Conservation (phyloP, 1,284 basidiomycete genomes). For the Trichosporon ovoides region DNA sequence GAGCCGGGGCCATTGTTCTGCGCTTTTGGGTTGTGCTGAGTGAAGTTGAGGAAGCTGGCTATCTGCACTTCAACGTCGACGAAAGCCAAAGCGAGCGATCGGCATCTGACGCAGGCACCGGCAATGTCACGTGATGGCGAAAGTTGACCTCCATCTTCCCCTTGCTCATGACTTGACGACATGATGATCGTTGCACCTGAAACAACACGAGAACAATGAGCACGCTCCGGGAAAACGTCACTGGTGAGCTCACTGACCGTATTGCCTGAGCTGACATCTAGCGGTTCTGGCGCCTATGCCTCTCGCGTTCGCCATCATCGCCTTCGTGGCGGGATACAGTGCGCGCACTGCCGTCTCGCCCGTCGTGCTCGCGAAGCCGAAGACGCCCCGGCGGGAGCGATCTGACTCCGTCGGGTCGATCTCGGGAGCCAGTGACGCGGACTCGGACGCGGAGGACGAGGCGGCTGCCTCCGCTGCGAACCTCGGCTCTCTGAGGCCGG, state of each 20-base stretch:
- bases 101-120: neutral
- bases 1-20: constrained; percentile 7
- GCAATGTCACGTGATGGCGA: neutral
- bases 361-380: constrained; percentile 8
- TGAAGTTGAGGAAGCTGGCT: no score
- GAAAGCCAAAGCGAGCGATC: no score
- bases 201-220: constrained; percentile 10
- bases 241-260: constrained; percentile 4
- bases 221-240: constrained; percentile 12
- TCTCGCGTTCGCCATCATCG: constrained; percentile 12
- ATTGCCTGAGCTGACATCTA: constrained; percentile 2
- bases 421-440: constrained; percentile 28
- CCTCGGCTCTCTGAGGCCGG: constrained; percentile 60
- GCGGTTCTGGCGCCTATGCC: constrained; percentile 14
- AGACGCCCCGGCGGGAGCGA: neutral
- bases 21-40: neutral
- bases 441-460: constrained; percentile 42
- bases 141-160: no score
- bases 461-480: constrained; percentile 39
- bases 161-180: neutral
- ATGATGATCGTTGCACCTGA: neutral
- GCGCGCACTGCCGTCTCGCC: constrained; percentile 12
- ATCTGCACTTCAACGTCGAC: no score
- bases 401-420: neutral
- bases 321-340: constrained; percentile 20